These are phyloP conservation scores for Pezicula radicicola DNA, from an alignment of 2,329 filamentous ascomycete species.

Conservation along the genomic window DNA sequence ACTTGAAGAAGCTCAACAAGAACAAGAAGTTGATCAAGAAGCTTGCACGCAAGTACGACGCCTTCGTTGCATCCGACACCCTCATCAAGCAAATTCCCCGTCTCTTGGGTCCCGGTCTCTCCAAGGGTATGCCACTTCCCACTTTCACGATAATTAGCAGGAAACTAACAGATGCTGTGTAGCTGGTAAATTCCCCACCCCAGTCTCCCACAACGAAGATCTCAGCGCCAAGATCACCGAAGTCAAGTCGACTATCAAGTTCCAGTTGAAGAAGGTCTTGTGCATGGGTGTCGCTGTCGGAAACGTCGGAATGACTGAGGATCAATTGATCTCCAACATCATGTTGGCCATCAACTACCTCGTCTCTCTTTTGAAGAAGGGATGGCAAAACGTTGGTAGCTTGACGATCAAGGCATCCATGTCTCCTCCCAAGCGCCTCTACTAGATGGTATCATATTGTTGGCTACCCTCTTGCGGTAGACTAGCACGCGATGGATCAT, in stretches of 20 bases:
- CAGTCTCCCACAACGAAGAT: slow-evolving; percentile 95
- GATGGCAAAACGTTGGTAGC: slow-evolving; percentile 99
- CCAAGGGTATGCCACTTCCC: slow-evolving; percentile 67
- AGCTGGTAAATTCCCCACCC: slow-evolving; percentile 99
- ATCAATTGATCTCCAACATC: slow-evolving; percentile 96
- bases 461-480: too few species aligned
- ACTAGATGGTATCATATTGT: slow-evolving; percentile 56
- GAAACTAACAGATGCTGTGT: slow-evolving; percentile 30
- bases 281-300: slow-evolving; percentile 99
- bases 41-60: slow-evolving; percentile 99
- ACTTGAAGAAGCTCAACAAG: slow-evolving; percentile 99
- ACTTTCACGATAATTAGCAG: neutral
- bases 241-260: slow-evolving; percentile 99
- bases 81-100: slow-evolving; percentile 99
- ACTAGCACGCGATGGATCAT: too few species aligned
- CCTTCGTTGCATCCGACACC: slow-evolving; percentile 94
- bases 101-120: slow-evolving; percentile 98
- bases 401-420: slow-evolving; percentile 99
- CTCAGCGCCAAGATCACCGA: slow-evolving; percentile 94
- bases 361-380: slow-evolving; percentile 99
- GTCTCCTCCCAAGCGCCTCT: slow-evolving; percentile 96
- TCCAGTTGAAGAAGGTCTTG: slow-evolving; percentile 99
- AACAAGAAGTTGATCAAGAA: slow-evolving; percentile 99
- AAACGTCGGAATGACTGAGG: slow-evolving; percentile 95
- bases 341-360: slow-evolving; percentile 99